Base-by-base conservation (phyloP, 2,329 filamentous ascomycete genomes). In the Graphiopsis chlorocephala region DNA sequence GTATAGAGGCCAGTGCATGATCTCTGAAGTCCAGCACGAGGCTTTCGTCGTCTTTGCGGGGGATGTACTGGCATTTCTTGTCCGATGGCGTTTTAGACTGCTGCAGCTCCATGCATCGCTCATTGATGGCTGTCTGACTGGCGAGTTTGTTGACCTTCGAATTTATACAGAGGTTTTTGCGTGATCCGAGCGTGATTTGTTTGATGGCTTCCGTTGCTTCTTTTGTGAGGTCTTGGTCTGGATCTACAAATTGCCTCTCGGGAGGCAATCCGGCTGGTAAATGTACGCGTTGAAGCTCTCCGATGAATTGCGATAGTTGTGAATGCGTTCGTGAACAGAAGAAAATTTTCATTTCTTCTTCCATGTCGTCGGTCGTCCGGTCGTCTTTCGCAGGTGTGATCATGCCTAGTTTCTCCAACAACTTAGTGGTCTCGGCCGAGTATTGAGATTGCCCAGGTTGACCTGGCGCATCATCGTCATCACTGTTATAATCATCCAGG, bases 261-360 rank as follows among this genome's bases (percentile, higher is more conserved):
- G 71, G 70, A 4, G 72, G 69, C 2, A 95, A 77, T 2, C 90
- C 91, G 0, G 91, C 83, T 4, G 93, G 91, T 66, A 96, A 87
- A 0, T 80, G 79, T n/a, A 96, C 91, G 29, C 92, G 87, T 1
- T 89, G 86, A 58, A 97, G 79, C 76, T 97, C 93, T 48, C 88
- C 85, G 20, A 94, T 88, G 76, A 97, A 96, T 74, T 97, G 93
- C 0, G 90, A 90, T 15, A 97, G 79, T 73, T 97, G 93, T 2
- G 93, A 97, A 76, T 97, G 93, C 1, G 93, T 97, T 73, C 93
- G 86, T 8, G 93, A 97, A 64, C 93, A 95, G 78, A 94, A 97
- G 77, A 91, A 96, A 60, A 97, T 91, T 82, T 94, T 96, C 59
- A 90, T 81, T 68, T 90, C 87, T 63, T 92, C 86, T 14, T 86